Percentiles rank a stretch among this genome's conserved stretches.
Conservation (phyloP, 1,284 basidiomycete genomes). For the Sporisorium graminicola region DNA sequence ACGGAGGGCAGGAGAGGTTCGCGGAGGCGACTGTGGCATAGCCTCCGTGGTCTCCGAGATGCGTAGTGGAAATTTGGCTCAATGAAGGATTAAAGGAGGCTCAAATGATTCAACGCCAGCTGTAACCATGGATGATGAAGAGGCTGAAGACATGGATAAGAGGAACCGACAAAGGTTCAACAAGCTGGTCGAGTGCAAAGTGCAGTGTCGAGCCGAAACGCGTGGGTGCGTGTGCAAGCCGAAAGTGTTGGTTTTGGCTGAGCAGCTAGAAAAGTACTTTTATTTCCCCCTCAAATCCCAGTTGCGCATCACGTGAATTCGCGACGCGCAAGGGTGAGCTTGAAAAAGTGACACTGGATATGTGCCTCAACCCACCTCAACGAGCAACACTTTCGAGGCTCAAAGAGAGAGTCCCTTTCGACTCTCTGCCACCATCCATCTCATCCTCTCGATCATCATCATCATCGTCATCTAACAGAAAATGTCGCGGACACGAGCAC, state of each 20-base stretch:
- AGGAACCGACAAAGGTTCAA: too few species aligned
- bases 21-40: not conserved
- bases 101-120: not conserved
- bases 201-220: not conserved
- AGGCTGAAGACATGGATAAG: too few species aligned
- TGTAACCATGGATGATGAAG: too few species aligned
- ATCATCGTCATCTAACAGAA: conserved; percentile 1
- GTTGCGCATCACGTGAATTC: conserved; percentile 39
- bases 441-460: too few species aligned
- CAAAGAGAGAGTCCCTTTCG: not conserved
- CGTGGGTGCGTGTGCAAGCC: not conserved
- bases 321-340: conserved; percentile 32
- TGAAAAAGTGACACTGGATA: conserved; percentile 23
- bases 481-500: conserved; percentile 33
- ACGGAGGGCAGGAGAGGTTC: not conserved
- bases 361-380: not conserved
- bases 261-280: conserved; percentile 10
- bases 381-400: conserved; percentile 13
- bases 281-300: not conserved
- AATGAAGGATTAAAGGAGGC: too few species aligned
- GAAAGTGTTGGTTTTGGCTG: too few species aligned
- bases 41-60: not conserved
- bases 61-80: too few species aligned
- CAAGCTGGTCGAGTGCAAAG: too few species aligned
- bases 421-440: conserved; percentile 12